phyloP scores from a whole-genome alignment of 495 filamentous ascomycete species.

The Hypoxylon trugodes region DNA sequence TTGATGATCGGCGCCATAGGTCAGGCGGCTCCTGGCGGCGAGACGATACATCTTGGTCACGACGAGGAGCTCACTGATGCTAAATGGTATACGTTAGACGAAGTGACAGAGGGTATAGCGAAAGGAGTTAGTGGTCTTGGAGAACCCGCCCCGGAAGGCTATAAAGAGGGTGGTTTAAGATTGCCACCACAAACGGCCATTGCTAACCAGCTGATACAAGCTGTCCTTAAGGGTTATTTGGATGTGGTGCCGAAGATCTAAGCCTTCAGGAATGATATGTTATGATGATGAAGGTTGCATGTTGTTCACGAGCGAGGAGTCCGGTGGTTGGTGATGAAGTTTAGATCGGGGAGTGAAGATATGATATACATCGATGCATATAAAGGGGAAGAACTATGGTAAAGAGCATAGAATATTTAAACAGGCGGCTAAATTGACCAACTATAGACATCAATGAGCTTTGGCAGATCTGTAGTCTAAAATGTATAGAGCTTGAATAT shows the following conservation, averaged over 20 bases:
- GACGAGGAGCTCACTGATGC: conserved; percentile 93
- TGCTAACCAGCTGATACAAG: conserved; percentile 73
- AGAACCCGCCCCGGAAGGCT: conserved; percentile 66
- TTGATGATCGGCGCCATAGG: conserved; percentile 95
- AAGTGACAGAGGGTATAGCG: conserved; percentile 69
- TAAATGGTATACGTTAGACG: conserved; percentile 80
- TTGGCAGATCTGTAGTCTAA: too few relatives aligned
- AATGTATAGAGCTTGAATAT: too few relatives aligned
- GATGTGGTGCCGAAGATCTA: conserved; percentile 50
- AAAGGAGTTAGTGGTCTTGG: conserved; percentile 72
- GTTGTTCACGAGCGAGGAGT: not conserved
- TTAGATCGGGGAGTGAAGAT: not conserved
- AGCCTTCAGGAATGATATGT: not conserved
- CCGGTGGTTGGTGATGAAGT: not conserved
- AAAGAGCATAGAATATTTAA: too few relatives aligned
- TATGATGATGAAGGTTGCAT: not conserved
- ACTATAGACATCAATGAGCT: too few relatives aligned
- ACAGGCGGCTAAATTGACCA: too few relatives aligned
- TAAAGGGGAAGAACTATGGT: too few relatives aligned
- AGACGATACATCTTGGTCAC: conserved; percentile 82
- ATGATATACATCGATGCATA: too few relatives aligned
- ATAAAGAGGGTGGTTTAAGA: conserved; percentile 75
- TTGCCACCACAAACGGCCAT: conserved; percentile 81
- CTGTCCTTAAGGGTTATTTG: conserved; percentile 55
- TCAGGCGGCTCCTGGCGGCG: conserved; percentile 80